phyloP scores from a whole-genome alignment of 1,284 basidiomycete species.

The Trametes hirsuta region DNA sequence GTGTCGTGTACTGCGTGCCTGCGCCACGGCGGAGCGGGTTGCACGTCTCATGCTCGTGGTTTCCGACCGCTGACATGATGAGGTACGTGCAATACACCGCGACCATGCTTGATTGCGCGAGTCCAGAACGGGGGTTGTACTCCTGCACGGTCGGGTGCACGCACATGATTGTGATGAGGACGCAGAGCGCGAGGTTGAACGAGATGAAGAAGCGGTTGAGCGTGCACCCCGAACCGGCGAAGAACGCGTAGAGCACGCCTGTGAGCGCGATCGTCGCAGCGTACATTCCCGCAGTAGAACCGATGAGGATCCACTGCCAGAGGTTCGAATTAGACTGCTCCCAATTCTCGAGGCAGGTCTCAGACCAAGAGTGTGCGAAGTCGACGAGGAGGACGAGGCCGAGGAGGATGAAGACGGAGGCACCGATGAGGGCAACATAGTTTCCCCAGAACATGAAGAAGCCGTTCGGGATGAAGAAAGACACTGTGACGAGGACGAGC shows the following conservation, averaged over 20 bases:
- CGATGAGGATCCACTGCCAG: slow-evolving; percentile 97
- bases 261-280: slow-evolving; percentile 83
- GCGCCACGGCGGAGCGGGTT: slow-evolving; percentile 79
- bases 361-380: slow-evolving; percentile 98
- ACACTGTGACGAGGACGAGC: slow-evolving; percentile 76
- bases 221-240: slow-evolving; percentile 84
- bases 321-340: slow-evolving; percentile 85
- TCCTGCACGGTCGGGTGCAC: slow-evolving; percentile 91
- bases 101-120: slow-evolving; percentile 97
- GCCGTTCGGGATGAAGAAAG: slow-evolving; percentile 92
- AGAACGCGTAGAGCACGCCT: slow-evolving; percentile 89
- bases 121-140: slow-evolving; percentile 90
- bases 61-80: slow-evolving; percentile 92
- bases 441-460: slow-evolving; percentile 98
- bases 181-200: slow-evolving; percentile 84
- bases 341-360: slow-evolving; percentile 96
- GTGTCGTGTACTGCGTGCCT: slow-evolving; percentile 84
- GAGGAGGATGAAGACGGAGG: slow-evolving; percentile 93
- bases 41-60: slow-evolving; percentile 85
- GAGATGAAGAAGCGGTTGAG: slow-evolving; percentile 96
- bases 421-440: slow-evolving; percentile 89
- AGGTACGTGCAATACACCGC: slow-evolving; percentile 98
- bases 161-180: slow-evolving; percentile 84
- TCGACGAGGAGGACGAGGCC: slow-evolving; percentile 98
- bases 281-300: slow-evolving; percentile 92